Percentiles rank a stretch among this genome's conserved stretches.
Conservation (phyloP, 495 filamentous ascomycete species). For the Sphaerosporella brunnea region DNA sequence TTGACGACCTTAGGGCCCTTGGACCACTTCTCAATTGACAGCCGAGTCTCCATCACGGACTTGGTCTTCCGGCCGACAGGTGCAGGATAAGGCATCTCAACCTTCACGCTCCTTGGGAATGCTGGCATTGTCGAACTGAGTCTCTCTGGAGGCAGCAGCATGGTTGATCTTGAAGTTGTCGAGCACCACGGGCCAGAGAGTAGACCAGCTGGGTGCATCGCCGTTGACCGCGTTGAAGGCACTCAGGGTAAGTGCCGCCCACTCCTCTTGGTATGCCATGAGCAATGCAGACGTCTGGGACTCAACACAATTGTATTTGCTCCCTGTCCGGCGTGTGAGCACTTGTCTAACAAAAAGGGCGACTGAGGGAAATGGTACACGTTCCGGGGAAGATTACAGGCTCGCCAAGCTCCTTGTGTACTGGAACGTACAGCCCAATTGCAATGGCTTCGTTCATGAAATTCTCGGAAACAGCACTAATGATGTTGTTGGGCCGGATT, state of each 20-base stretch:
- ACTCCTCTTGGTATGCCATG: constrained; percentile 36
- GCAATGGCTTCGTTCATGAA: constrained; percentile 36
- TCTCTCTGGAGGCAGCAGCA: not conserved
- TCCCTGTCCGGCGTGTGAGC: not conserved
- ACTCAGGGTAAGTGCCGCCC: constrained; percentile 30
- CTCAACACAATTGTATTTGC: constrained; percentile 8
- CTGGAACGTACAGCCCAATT: constrained; percentile 33
- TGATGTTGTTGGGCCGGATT: constrained; percentile 32
- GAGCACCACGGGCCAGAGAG: constrained; percentile 33
- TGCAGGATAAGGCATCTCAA: constrained; percentile 1
- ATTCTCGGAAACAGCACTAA: constrained; percentile 34
- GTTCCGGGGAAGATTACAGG: constrained; percentile 31
- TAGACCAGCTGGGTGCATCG: constrained; percentile 29
- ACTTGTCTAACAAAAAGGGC: constrained; percentile 4
- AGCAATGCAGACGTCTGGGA: constrained; percentile 29
- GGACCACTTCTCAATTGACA: constrained; percentile 30
- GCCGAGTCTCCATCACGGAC: constrained; percentile 3
- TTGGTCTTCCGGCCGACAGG: not conserved
- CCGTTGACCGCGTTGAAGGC: constrained; percentile 34
- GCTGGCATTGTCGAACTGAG: constrained; percentile 4
- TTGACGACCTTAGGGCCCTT: constrained; percentile 30
- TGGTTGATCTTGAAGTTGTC: constrained; percentile 30
- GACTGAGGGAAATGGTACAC: constrained; percentile 28
- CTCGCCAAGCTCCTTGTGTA: constrained; percentile 28
- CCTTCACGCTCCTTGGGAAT: constrained; percentile 10